phyloP scores from a whole-genome alignment of 2,329 filamentous ascomycete genomes.

The Colletotrichum sublineola region DNA sequence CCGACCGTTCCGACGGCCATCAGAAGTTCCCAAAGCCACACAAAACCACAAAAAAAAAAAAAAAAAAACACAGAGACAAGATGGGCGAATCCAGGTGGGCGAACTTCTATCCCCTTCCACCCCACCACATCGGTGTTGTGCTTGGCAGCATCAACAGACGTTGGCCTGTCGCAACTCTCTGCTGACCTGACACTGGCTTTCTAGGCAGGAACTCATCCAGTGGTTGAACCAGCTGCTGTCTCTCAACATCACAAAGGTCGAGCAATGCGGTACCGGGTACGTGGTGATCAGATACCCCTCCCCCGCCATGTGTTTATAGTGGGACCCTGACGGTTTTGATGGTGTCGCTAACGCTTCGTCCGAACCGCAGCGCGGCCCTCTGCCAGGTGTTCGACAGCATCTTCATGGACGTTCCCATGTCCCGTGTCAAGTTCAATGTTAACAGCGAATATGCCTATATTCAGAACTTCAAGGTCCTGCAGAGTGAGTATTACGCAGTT shows the following conservation, averaged over 20 bases:
- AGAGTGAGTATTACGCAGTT: constrained; percentile 74
- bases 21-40: constrained; percentile 11
- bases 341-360: constrained; percentile 44
- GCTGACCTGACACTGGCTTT: constrained; percentile 44
- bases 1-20: constrained; percentile 2
- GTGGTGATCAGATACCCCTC: constrained; percentile 55
- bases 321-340: constrained; percentile 37
- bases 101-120: constrained; percentile 33
- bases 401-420: constrained; percentile 95
- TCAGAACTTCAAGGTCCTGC: constrained; percentile 97
- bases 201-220: constrained; percentile 92
- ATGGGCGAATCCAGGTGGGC: constrained; percentile 75
- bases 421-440: constrained; percentile 97
- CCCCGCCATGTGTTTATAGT: constrained; percentile 44
- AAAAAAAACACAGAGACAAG: constrained; percentile 48
- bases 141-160: background rate
- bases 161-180: constrained; percentile 19
- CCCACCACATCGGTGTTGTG: background rate
- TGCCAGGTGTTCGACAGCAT: constrained; percentile 99
- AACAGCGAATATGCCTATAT: constrained; percentile 97
- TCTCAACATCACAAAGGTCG: constrained; percentile 98
- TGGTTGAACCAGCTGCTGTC: constrained; percentile 99
- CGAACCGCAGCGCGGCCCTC: constrained; percentile 79
- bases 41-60: constrained; percentile 3
- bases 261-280: constrained; percentile 99